Base-by-base conservation (phyloP, 306 rosid genomes). In the Potentilla sterilis region DNA sequence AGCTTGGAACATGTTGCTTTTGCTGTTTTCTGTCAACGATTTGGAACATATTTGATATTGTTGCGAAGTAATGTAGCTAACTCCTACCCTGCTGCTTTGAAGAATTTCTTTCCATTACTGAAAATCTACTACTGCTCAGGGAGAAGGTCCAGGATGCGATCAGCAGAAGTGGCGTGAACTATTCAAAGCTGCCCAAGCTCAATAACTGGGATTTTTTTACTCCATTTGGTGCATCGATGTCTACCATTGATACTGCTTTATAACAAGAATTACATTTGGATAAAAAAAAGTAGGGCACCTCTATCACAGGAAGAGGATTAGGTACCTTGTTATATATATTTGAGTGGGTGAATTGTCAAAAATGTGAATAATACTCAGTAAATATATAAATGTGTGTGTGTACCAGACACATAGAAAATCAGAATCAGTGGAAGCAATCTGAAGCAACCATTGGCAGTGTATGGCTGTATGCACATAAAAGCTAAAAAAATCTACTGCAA, bases 131-230 rank as follows among this genome's bases (percentile, higher is more conserved):
- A 28, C 75, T 24, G 48, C 78, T 72, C 75, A 94, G 98, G 98
- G 98, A 37, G 93, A 90, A 72, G 98, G 98, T 18, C 98, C 98
- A 21, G 97, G 88, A 79, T 87, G 79, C 64, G 95, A 90, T 78
- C 73, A 86, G 28, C 80, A 77, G 55, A 94, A 90, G 77, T 94
- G 97, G 97, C 77, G 41, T 70, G 93, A 91, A 81, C 81, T 92
- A 71, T 91, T 94, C 80, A 74, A 78, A 83, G 77, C 86, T 38
- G 92, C 87, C 0, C 73, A 76, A 34, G 72, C 77, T 61, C 46
- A 73, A 16, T 85, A 77, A 67, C 52, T 49, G 24, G 28, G 37
- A 48, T 51, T 48, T 42, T 18, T 12, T 13, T 28, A 19, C 52
- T 62, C 44, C 22, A 16, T 51, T 59, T 16, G 52, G 52, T 22